Percentiles rank a stretch among this genome's conserved stretches.
phyloP scores from a whole-genome alignment of 345 rosid genomes.

The Ailanthus altissimus region DNA sequence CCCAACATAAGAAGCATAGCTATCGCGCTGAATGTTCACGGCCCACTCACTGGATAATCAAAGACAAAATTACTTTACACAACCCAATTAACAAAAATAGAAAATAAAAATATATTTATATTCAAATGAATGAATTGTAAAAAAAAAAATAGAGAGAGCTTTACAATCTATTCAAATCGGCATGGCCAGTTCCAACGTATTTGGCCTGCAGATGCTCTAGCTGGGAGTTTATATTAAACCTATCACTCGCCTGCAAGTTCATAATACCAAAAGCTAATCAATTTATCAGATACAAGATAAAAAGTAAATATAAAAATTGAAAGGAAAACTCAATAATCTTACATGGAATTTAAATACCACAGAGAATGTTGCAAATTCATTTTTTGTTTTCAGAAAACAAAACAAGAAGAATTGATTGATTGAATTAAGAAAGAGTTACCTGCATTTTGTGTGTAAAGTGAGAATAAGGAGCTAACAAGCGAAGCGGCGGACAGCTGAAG shows the following conservation, averaged over 20 bases:
- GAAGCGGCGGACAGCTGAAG: not conserved
- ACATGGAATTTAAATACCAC: not conserved
- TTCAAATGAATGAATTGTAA: not conserved
- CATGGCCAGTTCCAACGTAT: slow-evolving; percentile 95
- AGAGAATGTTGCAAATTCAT: not conserved
- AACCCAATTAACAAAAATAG: not conserved
- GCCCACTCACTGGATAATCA: slow-evolving; percentile 77
- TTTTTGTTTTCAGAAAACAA: not conserved
- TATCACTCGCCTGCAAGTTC: slow-evolving; percentile 82
- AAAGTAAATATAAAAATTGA: not conserved
- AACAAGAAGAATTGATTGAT: not conserved
- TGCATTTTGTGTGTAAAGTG: not conserved
- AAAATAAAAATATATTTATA: not conserved
- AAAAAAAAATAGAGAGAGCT: slow-evolving; percentile 18
- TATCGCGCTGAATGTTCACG: slow-evolving; percentile 44
- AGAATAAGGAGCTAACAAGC: not conserved
- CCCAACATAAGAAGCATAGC: slow-evolving; percentile 87
- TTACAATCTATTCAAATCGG: slow-evolving; percentile 92
- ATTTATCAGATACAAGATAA: not conserved
- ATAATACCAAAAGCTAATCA: not conserved
- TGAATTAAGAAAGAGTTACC: not conserved
- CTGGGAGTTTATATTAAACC: slow-evolving; percentile 97
- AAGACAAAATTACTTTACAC: not conserved
- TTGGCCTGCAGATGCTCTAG: slow-evolving; percentile 98
- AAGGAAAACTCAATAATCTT: not conserved